Conservation (phyloP, 768 basidiomycete genomes). For the Pleurotus platypus region DNA sequence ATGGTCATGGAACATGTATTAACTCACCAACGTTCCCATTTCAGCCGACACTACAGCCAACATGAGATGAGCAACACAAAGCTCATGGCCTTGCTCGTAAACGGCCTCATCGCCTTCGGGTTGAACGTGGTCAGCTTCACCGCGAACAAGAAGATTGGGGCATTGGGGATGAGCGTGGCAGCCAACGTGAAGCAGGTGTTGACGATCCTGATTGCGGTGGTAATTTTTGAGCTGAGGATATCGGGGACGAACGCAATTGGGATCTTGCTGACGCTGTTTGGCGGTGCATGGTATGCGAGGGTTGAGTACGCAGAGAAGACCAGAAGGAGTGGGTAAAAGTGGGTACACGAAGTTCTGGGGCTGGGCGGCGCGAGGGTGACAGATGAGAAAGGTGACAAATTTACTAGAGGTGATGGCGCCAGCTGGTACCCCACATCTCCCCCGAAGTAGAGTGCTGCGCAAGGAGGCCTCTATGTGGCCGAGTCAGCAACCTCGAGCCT, state of each 20-base stretch:
- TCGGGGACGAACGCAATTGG: constrained; percentile 78
- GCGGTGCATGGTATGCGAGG: constrained; percentile 78
- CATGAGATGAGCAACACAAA: constrained; percentile 35
- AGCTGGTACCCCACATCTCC: not conserved
- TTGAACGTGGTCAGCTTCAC: constrained; percentile 94
- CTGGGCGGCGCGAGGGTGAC: not conserved
- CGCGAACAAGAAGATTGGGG: constrained; percentile 90
- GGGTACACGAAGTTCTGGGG: not conserved
- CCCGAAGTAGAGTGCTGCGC: too few species aligned
- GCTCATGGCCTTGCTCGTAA: constrained; percentile 58
- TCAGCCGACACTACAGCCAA: constrained; percentile 25
- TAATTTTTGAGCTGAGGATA: constrained; percentile 81
- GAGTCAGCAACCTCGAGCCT: not conserved
- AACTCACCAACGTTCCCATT: constrained; percentile 9
- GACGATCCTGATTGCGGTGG: constrained; percentile 81
- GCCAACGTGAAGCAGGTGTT: constrained; percentile 93
- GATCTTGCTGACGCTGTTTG: constrained; percentile 77
- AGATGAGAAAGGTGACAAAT: not conserved
- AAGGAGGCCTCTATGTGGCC: not conserved
- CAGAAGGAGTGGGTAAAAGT: not conserved
- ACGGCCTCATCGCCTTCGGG: constrained; percentile 86
- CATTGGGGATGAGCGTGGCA: constrained; percentile 88
- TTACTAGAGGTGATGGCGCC: not conserved
- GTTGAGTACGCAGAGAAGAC: constrained; percentile 57
- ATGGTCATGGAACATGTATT: too few species aligned